Conservation (phyloP, 2,329 filamentous ascomycete species). For the Paramyrothecium sp. region DNA sequence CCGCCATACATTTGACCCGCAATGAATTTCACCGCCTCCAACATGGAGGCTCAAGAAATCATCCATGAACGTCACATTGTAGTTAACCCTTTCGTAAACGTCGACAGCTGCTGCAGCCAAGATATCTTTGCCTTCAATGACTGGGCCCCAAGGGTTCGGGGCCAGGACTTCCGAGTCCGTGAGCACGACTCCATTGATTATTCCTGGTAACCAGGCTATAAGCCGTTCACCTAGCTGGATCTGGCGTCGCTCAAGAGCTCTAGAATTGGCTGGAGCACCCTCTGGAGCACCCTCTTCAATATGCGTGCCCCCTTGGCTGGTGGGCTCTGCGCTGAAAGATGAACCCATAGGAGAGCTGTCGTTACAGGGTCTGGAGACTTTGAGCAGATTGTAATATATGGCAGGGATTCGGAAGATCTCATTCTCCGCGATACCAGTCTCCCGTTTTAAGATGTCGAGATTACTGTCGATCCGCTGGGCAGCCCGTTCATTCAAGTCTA, state of each 20-base stretch:
- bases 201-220: constrained; percentile 13
- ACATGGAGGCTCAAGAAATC: constrained; percentile 20
- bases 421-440: constrained; percentile 15
- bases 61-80: constrained; percentile 16
- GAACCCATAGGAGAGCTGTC: too few species aligned
- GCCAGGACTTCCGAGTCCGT: constrained; percentile 13
- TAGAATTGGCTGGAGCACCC: not conserved
- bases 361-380: not conserved
- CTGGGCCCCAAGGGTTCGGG: constrained; percentile 19
- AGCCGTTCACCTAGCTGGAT: constrained; percentile 3
- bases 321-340: too few species aligned
- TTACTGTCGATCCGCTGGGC: constrained; percentile 13
- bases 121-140: constrained; percentile 16
- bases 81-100: constrained; percentile 12
- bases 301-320: not conserved
- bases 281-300: not conserved
- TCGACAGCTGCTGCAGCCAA: constrained; percentile 12
- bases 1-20: constrained; percentile 18
- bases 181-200: constrained; percentile 19
- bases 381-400: constrained; percentile 9
- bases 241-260: not conserved
- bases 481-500: not conserved
- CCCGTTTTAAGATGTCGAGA: constrained; percentile 16
- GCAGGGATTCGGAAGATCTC: constrained; percentile 18
- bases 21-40: constrained; percentile 19